Conservation (phyloP, 1,139 yeast genomes). For the Yamadazyma kanchanaburiensis region DNA sequence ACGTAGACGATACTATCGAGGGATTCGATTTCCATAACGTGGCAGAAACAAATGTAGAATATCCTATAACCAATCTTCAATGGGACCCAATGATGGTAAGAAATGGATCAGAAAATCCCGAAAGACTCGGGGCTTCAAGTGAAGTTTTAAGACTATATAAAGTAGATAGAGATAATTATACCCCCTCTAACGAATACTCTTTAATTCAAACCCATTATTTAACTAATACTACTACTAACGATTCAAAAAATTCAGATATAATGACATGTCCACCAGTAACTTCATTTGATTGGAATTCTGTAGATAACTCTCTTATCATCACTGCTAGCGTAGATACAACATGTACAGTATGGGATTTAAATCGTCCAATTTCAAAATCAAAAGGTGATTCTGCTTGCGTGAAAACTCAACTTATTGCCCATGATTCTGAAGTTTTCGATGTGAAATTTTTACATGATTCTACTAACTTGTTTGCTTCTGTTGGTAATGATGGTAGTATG, state of each 20-base stretch:
- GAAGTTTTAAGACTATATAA: conserved; percentile 72
- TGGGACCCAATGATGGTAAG: conserved; percentile 61
- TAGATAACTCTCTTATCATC: conserved; percentile 67
- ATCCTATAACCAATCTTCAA: conserved; percentile 66
- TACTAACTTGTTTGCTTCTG: conserved; percentile 81
- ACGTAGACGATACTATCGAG: conserved; percentile 20
- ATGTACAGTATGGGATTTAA: conserved; percentile 92
- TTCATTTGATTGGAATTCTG: conserved; percentile 87
- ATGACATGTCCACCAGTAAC: conserved; percentile 78
- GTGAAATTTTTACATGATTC: conserved; percentile 79
- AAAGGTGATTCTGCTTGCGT: conserved; percentile 56
- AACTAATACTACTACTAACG: conserved; percentile 34
- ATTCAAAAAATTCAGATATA: conserved; percentile 23
- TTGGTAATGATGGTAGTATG: conserved; percentile 94
- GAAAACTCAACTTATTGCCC: conserved; percentile 92
- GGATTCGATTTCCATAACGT: conserved; percentile 47
- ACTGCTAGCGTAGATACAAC: conserved; percentile 94
- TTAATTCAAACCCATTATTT: conserved; percentile 38
- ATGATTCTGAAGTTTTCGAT: conserved; percentile 92
- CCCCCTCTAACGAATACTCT: conserved; percentile 30
- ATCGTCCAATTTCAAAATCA: conserved; percentile 20
- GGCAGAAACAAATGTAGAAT: conserved; percentile 54
- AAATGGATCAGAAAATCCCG: conserved; percentile 20
- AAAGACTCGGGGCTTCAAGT: conserved; percentile 62
- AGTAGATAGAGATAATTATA: conserved; percentile 32